A percentile compares a stretch with the other conserved stretches of the same genome.
Conservation (phyloP, 2,329 filamentous ascomycete species). For the Arthrobotrys pseudoclavata region DNA sequence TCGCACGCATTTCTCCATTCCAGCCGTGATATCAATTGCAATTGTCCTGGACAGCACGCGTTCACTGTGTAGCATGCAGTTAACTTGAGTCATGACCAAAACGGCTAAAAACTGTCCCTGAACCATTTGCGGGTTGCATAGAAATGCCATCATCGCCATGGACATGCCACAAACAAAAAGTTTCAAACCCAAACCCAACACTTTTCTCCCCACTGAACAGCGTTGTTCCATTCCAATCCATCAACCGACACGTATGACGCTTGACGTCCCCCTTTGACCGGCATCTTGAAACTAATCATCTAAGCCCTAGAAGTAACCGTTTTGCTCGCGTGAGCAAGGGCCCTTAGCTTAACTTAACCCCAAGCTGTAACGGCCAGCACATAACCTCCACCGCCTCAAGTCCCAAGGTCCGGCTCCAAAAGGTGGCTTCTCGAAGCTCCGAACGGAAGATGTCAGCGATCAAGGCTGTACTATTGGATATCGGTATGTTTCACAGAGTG, state of each 20-base stretch:
- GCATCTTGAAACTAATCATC: conserved; percentile 38
- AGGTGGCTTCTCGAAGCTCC: conserved; percentile 25
- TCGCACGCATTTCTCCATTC: conserved; percentile 24
- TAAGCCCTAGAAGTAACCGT: conserved; percentile 12
- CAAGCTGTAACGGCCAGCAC: conserved; percentile 29
- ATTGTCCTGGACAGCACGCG: too few species aligned
- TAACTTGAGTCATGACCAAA: background rate
- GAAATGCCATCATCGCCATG: conserved; percentile 37
- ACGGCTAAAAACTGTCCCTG: conserved; percentile 21
- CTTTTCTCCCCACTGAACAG: conserved; percentile 5
- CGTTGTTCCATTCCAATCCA: conserved; percentile 24
- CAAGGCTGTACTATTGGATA: conserved; percentile 55
- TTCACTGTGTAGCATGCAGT: too few species aligned
- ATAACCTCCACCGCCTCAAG: conserved; percentile 27
- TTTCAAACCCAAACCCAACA: conserved; percentile 12
- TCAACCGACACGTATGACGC: conserved; percentile 54
- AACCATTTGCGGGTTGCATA: background rate
- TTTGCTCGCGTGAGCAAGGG: conserved; percentile 2
- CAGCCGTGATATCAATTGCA: conserved; percentile 3
- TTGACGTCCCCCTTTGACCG: conserved; percentile 14
- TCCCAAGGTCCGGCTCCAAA: background rate
- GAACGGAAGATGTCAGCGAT: conserved; percentile 43
- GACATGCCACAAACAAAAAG: conserved; percentile 24
- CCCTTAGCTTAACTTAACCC: conserved; percentile 7
- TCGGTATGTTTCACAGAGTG: conserved; percentile 39